Evolutionary conservation across 768 basidiomycete genomes (phyloP), one percentile per base, ranked within the genome.

Genomic region (Ephemerocybe angulata): DNA sequence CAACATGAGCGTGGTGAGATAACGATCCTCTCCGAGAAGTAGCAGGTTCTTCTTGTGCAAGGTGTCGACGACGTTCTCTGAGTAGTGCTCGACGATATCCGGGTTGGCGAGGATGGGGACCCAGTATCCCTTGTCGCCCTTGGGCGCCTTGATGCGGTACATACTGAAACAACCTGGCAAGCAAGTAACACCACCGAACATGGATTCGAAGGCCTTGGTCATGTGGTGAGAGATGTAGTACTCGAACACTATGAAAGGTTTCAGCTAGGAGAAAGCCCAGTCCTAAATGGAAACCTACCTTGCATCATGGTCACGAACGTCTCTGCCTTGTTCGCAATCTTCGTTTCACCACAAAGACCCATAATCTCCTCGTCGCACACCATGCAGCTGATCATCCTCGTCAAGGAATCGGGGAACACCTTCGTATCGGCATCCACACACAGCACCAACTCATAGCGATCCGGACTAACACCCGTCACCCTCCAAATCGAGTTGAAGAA

Each of bases 231-330:
- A 98, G 73, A 98, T 97, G 78, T 98, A 99, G 72, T 99, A 99
- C 72, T 99, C 96, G 70, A 99, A 99, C 53, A 98, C 97, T 98
- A 61, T 13, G 57, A 55, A 28, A 53, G 31, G 65, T 15, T 65
- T 59, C 43, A 58, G 40, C 44, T 52, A 33, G 29, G 47, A 19
- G 21, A 17, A 10, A 17, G 15, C 33, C 25, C 50, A 31, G 33
- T 28, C 53, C 46, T 41, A 24, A 40, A 58, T 25, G 42, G 40
- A 17, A 40, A 73, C 90, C 43, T 53, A 95, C 96, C 95, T 81
- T 99, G 97, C 73, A 99, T 98, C 97, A 99, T 98, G 15, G 96
- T 98, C 41, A 98, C 95, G 77, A 96, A 98, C 11, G 94, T 94
- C 67, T 98, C 96, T 15, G 87, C 86, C 78, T 99, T 99, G 76